Conservation (phyloP, 495 filamentous ascomycete species). For the Aspergillus ostianus region DNA sequence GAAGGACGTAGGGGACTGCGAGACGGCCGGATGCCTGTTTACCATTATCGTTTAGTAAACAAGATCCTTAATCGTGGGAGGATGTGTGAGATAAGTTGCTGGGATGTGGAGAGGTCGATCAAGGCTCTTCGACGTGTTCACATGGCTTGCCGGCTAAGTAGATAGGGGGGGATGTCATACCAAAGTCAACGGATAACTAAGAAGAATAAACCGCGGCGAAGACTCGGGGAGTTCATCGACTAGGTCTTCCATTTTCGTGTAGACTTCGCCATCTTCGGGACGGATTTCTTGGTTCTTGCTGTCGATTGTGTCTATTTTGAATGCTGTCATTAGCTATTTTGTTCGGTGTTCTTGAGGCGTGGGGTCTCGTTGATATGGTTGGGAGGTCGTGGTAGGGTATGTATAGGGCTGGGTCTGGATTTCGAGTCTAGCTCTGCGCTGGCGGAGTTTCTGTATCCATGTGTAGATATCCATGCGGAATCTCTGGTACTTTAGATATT, state of each 20-base stretch:
- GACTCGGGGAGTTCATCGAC: conserved; percentile 91
- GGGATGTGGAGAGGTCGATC: too few relatives aligned
- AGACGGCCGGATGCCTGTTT: conserved; percentile 58
- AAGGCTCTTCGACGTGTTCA: too few relatives aligned
- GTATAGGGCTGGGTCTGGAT: too few relatives aligned
- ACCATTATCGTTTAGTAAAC: neutral
- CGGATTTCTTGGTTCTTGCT: conserved; percentile 83
- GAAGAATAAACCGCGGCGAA: conserved; percentile 80
- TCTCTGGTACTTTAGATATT: neutral
- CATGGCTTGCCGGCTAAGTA: too few relatives aligned
- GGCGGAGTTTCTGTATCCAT: too few relatives aligned
- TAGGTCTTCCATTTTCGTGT: conserved; percentile 73
- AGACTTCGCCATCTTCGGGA: conserved; percentile 70
- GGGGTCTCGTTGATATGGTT: neutral
- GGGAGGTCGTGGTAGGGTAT: neutral
- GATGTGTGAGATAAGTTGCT: neutral
- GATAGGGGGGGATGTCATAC: conserved; percentile 50
- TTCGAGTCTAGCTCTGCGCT: too few relatives aligned
- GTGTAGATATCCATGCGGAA: too few relatives aligned
- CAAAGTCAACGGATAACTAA: conserved; percentile 85
- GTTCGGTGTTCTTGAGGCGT: too few relatives aligned
- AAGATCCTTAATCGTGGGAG: neutral
- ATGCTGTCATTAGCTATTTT: too few relatives aligned
- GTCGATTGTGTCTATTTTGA: conserved; percentile 61
- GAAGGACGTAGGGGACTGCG: conserved; percentile 81